These are phyloP conservation scores for Bertia moriformis DNA, from an alignment of 2,329 filamentous ascomycete species.

Conservation along the genomic window DNA sequence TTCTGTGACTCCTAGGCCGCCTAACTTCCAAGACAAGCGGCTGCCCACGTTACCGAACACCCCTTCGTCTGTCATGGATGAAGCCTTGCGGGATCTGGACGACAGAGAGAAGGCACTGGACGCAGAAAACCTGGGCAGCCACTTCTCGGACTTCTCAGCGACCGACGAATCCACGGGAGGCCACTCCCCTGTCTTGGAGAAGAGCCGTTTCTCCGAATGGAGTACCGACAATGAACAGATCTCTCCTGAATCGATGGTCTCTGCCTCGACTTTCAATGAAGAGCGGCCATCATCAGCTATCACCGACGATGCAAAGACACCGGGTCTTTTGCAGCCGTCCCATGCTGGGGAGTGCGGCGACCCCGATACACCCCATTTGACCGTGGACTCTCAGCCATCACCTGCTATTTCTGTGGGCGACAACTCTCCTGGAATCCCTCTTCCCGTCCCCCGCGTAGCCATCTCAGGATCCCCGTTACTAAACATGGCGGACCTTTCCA, in stretches of 20 bases:
- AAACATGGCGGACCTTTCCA: not conserved
- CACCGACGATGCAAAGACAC: not conserved
- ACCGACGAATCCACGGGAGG: not conserved
- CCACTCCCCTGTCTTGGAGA: not conserved
- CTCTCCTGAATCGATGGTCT: not conserved
- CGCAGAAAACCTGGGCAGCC: not conserved
- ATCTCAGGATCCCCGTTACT: not conserved
- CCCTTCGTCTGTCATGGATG: conserved; percentile 1
- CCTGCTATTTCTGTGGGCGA: not conserved
- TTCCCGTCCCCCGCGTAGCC: not conserved
- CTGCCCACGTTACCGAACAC: not conserved
- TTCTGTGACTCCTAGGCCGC: not conserved
- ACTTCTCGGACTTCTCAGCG: not conserved
- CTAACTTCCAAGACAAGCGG: not conserved
- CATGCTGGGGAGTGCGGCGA: not conserved
- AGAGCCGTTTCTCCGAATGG: conserved; percentile 1
- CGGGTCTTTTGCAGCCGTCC: not conserved
- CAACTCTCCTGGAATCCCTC: not conserved
- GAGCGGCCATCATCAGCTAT: not conserved
- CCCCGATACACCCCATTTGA: not conserved
- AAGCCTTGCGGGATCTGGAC: not conserved
- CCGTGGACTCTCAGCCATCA: not conserved
- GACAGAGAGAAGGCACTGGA: not conserved
- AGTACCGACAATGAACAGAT: not conserved
- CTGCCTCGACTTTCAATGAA: not conserved